Evolutionary conservation across 257 asterid genomes (phyloP), one percentile per base, ranked within the genome.

Genomic region (Nicotiana sylvestris): DNA sequence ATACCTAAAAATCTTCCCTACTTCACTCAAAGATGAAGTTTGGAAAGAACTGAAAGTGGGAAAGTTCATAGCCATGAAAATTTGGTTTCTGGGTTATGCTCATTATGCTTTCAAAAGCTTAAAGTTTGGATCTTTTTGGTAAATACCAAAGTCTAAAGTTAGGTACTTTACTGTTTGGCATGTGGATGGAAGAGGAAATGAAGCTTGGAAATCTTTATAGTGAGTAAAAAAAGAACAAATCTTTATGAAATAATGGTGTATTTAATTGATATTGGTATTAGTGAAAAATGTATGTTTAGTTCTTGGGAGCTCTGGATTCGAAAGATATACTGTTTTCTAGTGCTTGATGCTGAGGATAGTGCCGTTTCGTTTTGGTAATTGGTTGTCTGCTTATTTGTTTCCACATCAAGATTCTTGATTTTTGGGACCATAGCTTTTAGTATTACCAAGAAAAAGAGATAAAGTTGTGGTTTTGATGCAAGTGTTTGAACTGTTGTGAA

Each of bases 51-150:
- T 46, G 83, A 80, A 15, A 83, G 32, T 67, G 79, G 29, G 29
- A 39, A 21, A 78, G 60, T 39, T 83, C 66, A 85, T 32, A 83
- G 53, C 76, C 84, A 53, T 74, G 78, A 78, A 46, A 64, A 60
- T 68, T 43, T 84, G 83, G 74, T 84, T 78, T 88, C 43, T 84
- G 84, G 15, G 83, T 76, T 68, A 64, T 72, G 84, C 35, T 78
- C 79, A 85, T 69, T 86, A 83, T 82, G 66, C 37, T 76, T 58
- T 60, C 29, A 17, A 72, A 82, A 72, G 55, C 80, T 82, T 85
- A 77, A 85, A 88, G 86, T 58, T 87, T 60, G 33, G 74, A 88
- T 88, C 86, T 81, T 86, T 85, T 51, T 78, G n/a, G 74, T 84
- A 85, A 60, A 76, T 81, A 56, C 55, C 51, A 32, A 80, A 17